A percentile compares a stretch with the other conserved stretches of the same genome.
These are phyloP conservation scores for Talaromyces verruculosus DNA, from an alignment of 2,329 filamentous ascomycete genomes.

Conservation along the genomic window DNA sequence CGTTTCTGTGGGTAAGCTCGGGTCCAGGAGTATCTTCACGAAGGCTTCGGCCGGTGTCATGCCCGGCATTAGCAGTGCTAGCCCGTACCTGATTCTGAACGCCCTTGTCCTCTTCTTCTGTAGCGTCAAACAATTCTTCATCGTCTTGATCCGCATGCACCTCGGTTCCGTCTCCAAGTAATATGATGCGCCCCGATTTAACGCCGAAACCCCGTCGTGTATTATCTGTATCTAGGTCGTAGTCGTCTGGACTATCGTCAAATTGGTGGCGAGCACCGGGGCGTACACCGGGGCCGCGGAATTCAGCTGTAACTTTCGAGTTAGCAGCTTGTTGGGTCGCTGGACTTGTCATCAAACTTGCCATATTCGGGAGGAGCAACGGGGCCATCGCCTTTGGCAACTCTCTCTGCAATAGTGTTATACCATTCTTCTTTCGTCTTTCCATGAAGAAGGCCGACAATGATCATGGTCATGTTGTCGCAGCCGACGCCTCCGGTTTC, in stretches of 20 bases:
- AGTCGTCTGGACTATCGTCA: slow-evolving; percentile 68
- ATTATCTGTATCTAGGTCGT: slow-evolving; percentile 52
- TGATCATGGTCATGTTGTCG: slow-evolving; percentile 99
- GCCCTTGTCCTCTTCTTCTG: slow-evolving; percentile 81
- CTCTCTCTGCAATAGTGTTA: slow-evolving; percentile 87
- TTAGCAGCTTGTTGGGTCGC: slow-evolving; percentile 33
- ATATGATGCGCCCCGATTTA: slow-evolving; percentile 79
- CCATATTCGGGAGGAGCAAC: slow-evolving; percentile 99
- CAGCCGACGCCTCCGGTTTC: slow-evolving; percentile 97
- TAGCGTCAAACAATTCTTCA: slow-evolving; percentile 90
- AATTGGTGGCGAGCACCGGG: slow-evolving; percentile 64
- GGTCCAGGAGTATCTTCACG: slow-evolving; percentile 56
- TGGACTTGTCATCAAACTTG: slow-evolving; percentile 63
- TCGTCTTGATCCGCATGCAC: slow-evolving; percentile 85
- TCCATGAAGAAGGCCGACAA: slow-evolving; percentile 85
- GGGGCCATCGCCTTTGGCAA: slow-evolving; percentile 94
- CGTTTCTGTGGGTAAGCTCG: slow-evolving; percentile 36
- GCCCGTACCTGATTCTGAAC: slow-evolving; percentile 80
- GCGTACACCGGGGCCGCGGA: slow-evolving; percentile 77
- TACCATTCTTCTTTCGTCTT: slow-evolving; percentile 98
- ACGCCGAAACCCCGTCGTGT: slow-evolving; percentile 68
- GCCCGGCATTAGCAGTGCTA: slow-evolving; percentile 40
- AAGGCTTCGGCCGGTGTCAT: slow-evolving; percentile 35
- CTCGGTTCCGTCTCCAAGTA: slow-evolving; percentile 93
- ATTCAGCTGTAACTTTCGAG: slow-evolving; percentile 65